A percentile compares a stretch with the other conserved stretches of the same genome.
Evolutionary conservation across 345 rosid genomes (phyloP).

Genomic region (Citrus sp.): DNA sequence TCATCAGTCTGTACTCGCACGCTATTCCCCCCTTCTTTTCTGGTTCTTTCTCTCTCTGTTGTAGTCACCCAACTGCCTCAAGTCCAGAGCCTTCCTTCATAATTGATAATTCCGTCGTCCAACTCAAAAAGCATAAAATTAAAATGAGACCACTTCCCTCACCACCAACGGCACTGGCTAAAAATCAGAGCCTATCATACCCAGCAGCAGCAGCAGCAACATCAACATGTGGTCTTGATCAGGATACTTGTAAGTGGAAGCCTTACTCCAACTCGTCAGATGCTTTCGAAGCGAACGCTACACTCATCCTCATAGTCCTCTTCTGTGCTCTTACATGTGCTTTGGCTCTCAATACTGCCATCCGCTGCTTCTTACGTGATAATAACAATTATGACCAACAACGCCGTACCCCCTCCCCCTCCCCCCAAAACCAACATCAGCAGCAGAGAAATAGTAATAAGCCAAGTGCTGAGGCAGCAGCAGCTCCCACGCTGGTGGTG

Average conservation of each 20-base stretch:
- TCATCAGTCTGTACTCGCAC: background rate
- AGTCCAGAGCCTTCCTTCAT: too few species aligned
- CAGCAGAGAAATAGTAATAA: constrained; percentile 27
- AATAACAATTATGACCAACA: background rate
- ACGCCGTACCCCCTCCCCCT: background rate
- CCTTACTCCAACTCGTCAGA: constrained; percentile 33
- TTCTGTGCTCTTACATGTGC: constrained; percentile 60
- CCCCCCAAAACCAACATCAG: constrained; percentile 12
- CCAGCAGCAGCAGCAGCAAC: constrained; percentile 22
- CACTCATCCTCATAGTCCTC: constrained; percentile 45
- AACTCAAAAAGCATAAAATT: background rate
- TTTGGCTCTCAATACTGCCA: constrained; percentile 52
- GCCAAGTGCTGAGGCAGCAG: constrained; percentile 17
- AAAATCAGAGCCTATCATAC: constrained; percentile 8
- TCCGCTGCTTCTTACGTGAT: constrained; percentile 56
- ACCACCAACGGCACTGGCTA: constrained; percentile 1
- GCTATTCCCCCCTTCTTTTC: constrained; percentile 14
- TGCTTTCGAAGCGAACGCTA: constrained; percentile 51
- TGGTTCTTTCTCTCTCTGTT: background rate
- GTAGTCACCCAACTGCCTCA: too few species aligned
- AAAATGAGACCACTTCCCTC: background rate
- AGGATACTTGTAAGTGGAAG: constrained; percentile 36
- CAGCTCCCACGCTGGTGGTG: constrained; percentile 28
- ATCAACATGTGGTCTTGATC: constrained; percentile 26
- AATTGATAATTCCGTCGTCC: too few species aligned